Base-by-base conservation (phyloP, 2,329 filamentous ascomycete genomes). In the Zarea fungicola region DNA sequence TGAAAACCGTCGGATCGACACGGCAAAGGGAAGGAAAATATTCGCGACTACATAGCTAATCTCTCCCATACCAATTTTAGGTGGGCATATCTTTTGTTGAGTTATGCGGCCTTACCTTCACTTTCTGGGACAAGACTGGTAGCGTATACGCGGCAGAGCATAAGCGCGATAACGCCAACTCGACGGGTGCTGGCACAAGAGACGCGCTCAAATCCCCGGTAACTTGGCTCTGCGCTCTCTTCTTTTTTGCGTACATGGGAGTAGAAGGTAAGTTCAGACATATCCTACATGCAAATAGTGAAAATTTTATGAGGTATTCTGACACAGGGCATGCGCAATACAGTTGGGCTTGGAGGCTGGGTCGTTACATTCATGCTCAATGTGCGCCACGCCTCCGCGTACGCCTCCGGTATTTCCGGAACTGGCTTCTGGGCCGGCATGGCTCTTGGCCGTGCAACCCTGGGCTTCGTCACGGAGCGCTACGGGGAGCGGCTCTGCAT, bases 351-450 rank as follows among this genome's bases (percentile, higher is more conserved):
- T 1, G 85, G 85, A 19, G 87, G 87, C 4, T 92, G 87, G 87
- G 82, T 91, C 28, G 83, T 89, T 28, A 83, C 82, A 0, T 90
- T 91, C 62, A 90, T 91, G 85, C 79, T 88, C 6, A 76, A 78
- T 11, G 81, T 88, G 9, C 77, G 87, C 13, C 67, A 83, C 6
- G 85, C 81, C 1, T 74, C 68, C 2, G 66, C 78, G 0, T 89
- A 88, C 56, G 78, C 80, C 0, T 82, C 82, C n/a, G 86, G 86
- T 22, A 83, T 88, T 65, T 81, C 80, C 0, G 81, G 79, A 0
- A 87, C 85, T 0, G 87, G 85, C 0, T 91, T 89, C 65, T 91
- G 87, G 87, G 76, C 85, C n/a, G 87, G 87, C 1, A 78, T 89
- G 58, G 87, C 85, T 0, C 64, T 85, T 0, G 87, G 87, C 0